Evolutionary conservation across 208 protist species (phyloP), one percentile per base, ranked within the genome.

Genomic region (Trypanosoma rangeli): DNA sequence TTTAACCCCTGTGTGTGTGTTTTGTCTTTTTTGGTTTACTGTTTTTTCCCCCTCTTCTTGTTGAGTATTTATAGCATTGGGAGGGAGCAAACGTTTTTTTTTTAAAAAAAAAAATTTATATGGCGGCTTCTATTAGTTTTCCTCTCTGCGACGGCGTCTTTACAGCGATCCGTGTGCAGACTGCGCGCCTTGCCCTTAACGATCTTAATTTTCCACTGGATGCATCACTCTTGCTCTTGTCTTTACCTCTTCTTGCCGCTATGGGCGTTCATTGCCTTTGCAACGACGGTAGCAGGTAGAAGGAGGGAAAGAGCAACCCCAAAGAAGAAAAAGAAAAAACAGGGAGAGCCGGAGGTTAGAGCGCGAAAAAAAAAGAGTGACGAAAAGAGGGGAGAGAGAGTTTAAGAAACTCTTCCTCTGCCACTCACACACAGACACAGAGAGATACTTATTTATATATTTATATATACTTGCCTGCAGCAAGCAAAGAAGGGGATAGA

Each of bases 381-480:
- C 3, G 70, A 73, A 15, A 71, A 24, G 65, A 20, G 49, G 68
- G 58, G 58, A 60, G 16, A 24, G 13, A 20, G 5, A 29, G 9
- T 63, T 46, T 37, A 90, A 85, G 83, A 49, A n/a, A n/a, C n/a
- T n/a, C n/a, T n/a, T n/a, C n/a, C n/a, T n/a, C n/a, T n/a, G n/a
- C n/a, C n/a, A n/a, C n/a, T n/a, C n/a, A n/a, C 76, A 57, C 29
- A n/a, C 20, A 70, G 5, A 28, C 74, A 90, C 62, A 64, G 28
- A 5, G 16, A 28, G 49, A 22, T 15, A 53, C 9, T 64, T 42
- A 20, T 48, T 12, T 63, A 18, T 46, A 46, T 63, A 49, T 64
- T 20, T 64, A 52, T 64, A 64, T 53, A 42, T 39, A 67, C 37
- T 33, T 67, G 37, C 29, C 20, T 1, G 26, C 10, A 63, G 12